A percentile compares a stretch with the other conserved stretches of the same genome.
These are phyloP conservation scores for Forsythia suspensa DNA, from an alignment of 257 asterid species.

Conservation along the genomic window DNA sequence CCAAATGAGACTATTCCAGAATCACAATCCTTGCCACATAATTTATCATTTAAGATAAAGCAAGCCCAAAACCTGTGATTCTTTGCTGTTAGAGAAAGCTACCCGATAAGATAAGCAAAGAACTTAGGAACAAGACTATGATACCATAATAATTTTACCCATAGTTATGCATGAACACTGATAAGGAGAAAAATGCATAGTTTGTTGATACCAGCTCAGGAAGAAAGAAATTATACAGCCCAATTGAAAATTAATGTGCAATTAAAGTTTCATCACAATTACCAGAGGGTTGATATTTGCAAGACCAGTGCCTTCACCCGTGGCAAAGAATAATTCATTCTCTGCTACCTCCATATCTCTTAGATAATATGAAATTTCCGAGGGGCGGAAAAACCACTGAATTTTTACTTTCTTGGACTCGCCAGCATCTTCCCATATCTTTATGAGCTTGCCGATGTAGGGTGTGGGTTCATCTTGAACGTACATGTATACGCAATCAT, in stretches of 20 bases:
- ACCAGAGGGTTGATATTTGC: constrained; percentile 67
- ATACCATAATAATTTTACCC: background rate
- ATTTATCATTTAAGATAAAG: background rate
- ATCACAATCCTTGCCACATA: background rate
- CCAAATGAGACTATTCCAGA: background rate
- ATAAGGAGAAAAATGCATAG: background rate
- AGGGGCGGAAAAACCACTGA: constrained; percentile 85
- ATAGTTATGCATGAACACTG: background rate
- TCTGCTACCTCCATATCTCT: constrained; percentile 33
- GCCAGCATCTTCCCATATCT: constrained; percentile 62
- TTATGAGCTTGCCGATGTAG: constrained; percentile 65
- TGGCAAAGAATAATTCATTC: constrained; percentile 80
- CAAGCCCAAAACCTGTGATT: background rate
- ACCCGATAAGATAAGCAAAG: background rate
- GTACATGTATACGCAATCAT: constrained; percentile 73
- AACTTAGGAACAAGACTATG: background rate
- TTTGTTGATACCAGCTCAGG: background rate
- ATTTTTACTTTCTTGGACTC: constrained; percentile 57
- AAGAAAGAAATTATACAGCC: background rate
- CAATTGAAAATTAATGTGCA: background rate
- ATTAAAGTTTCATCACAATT: constrained; percentile 17
- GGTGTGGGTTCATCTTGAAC: constrained; percentile 45
- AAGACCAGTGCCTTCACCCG: constrained; percentile 75
- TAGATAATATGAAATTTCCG: constrained; percentile 57
- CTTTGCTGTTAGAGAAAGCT: background rate